phyloP scores from a whole-genome alignment of 2,329 filamentous ascomycete genomes.

The Penicillium olsonii region DNA sequence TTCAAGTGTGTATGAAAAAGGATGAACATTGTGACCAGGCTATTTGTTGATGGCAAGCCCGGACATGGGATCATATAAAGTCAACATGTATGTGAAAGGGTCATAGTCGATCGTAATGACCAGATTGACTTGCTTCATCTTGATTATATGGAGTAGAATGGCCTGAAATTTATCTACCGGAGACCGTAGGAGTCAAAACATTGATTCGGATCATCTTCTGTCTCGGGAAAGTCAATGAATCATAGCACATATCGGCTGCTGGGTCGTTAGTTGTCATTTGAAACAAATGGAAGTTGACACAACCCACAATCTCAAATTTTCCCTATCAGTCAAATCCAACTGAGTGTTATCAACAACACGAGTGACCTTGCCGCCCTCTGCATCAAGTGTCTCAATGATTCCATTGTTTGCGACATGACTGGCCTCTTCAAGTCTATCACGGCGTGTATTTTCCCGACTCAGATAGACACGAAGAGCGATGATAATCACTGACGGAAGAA shows the following conservation, averaged over 20 bases:
- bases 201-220: too few relatives aligned
- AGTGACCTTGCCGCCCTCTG: slow-evolving; percentile 29
- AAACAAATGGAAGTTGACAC: neutral
- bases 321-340: slow-evolving; percentile 39
- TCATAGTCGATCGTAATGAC: too few relatives aligned
- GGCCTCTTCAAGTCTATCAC: slow-evolving; percentile 31
- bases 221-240: too few relatives aligned
- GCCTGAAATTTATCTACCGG: too few relatives aligned
- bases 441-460: slow-evolving; percentile 43
- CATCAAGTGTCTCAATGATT: slow-evolving; percentile 24
- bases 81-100: too few relatives aligned
- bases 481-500: slow-evolving; percentile 44
- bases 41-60: too few relatives aligned
- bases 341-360: slow-evolving; percentile 40
- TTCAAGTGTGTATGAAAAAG: neutral
- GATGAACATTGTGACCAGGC: too few relatives aligned
- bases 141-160: too few relatives aligned
- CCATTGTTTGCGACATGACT: slow-evolving; percentile 26
- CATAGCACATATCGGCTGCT: slow-evolving; percentile 5
- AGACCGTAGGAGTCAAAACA: too few relatives aligned
- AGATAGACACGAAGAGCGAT: slow-evolving; percentile 44
- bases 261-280: neutral
- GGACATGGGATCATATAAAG: too few relatives aligned
- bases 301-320: slow-evolving; percentile 32
- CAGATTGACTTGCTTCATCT: too few relatives aligned